Conservation (phyloP, 1,284 basidiomycete species). For the Ustilago cynodontis region DNA sequence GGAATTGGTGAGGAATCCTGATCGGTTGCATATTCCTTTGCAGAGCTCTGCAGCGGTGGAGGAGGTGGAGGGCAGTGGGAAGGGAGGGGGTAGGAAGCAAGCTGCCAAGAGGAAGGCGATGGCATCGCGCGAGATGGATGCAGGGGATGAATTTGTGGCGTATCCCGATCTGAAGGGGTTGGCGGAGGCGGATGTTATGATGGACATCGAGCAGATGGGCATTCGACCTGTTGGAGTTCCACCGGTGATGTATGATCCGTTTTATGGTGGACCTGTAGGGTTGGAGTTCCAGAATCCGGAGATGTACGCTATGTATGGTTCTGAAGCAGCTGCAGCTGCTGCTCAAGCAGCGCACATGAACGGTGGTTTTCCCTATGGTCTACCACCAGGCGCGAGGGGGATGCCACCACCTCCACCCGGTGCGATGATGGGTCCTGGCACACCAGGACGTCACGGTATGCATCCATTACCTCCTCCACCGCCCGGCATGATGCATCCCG, state of each 20-base stretch:
- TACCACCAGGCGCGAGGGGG: conserved; percentile 25
- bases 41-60: not conserved
- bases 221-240: conserved; percentile 48
- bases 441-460: conserved; percentile 36
- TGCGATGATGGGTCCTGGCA: conserved; percentile 37
- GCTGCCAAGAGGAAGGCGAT: conserved; percentile 46
- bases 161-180: conserved; percentile 66
- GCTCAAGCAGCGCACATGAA: conserved; percentile 52
- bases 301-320: conserved; percentile 47
- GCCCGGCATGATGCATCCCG: conserved; percentile 28
- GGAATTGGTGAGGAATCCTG: conserved; percentile 64
- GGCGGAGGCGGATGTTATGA: conserved; percentile 62
- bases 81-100: conserved; percentile 23
- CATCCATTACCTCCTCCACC: conserved; percentile 35
- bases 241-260: conserved; percentile 48
- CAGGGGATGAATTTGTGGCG: conserved; percentile 56
- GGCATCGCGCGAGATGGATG: conserved; percentile 33
- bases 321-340: conserved; percentile 44
- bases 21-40: conserved; percentile 42
- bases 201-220: conserved; percentile 68
- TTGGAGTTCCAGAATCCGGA: conserved; percentile 48
- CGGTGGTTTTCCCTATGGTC: conserved; percentile 31
- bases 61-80: conserved; percentile 15
- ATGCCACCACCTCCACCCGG: conserved; percentile 45
- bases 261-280: conserved; percentile 32